phyloP scores from a whole-genome alignment of 2,329 filamentous ascomycete species.

The Arthrobotrys entomopaga region DNA sequence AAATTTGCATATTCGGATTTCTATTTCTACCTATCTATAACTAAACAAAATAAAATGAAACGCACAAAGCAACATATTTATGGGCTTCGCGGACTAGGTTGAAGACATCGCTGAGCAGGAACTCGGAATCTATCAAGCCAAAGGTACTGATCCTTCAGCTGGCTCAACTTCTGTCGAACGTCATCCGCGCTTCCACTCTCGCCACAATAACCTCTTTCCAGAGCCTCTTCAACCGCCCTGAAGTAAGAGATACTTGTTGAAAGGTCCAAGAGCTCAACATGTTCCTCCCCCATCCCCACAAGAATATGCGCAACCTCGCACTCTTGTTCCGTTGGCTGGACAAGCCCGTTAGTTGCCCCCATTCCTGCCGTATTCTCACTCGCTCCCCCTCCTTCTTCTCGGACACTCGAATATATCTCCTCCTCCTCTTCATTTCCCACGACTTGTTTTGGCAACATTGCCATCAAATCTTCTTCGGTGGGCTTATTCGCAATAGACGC shows the following conservation, averaged over 20 bases:
- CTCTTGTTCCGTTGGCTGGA: slow-evolving; percentile 14
- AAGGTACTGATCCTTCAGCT: slow-evolving; percentile 18
- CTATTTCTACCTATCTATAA: no score
- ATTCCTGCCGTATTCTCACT: background rate
- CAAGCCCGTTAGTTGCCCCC: background rate
- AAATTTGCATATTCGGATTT: no score
- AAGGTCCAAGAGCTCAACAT: slow-evolving; percentile 8
- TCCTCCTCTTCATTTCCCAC: background rate
- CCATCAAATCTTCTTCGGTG: background rate
- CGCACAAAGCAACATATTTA: no score
- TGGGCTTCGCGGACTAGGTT: no score
- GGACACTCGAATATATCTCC: background rate
- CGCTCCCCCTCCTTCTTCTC: background rate
- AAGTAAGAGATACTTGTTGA: slow-evolving; percentile 10
- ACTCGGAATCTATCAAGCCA: slow-evolving; percentile 1
- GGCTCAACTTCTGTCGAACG: slow-evolving; percentile 7
- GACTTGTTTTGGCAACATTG: background rate
- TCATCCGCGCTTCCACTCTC: background rate
- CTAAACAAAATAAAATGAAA: no score
- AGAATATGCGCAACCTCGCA: slow-evolving; percentile 21
- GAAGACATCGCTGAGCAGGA: no score
- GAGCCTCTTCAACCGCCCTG: background rate
- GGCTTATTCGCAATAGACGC: background rate
- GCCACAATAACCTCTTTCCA: background rate
- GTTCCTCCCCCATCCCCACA: background rate